Base-by-base conservation (phyloP, 257 asterid genomes). In the Solanum rostratum region DNA sequence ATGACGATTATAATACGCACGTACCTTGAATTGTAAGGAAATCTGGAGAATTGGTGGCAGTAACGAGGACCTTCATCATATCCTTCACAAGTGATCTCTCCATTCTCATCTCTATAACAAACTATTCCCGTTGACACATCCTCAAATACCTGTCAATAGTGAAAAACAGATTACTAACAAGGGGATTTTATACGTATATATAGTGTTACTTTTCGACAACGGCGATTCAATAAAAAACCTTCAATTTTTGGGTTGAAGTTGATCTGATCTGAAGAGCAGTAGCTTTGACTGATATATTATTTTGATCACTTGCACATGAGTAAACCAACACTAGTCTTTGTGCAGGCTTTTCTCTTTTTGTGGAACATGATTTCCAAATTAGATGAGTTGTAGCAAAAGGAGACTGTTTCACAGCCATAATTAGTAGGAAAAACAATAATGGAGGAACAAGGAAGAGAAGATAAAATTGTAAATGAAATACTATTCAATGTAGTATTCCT, bases 211-310 rank as follows among this genome's bases (percentile, higher is more conserved):
- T 60, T 22, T 24, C 4, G 10, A 62, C 69, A 0, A 65, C 15
- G 12, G 13, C 10, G 43, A 63, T 63, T 27, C 70, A 27, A 65
- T 29, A 29, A 10, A 12, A 13, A 65, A 41, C 15, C 73, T 10
- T 11, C 7, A 87, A 87, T 92, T 89, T 91, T 84, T 83, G 86
- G 85, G 78, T 87, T 60, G 84, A 52, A 49, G 88, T 80, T 81
- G 94, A 88, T 89, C 88, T 85, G 89, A 89, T 93, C 89, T 84
- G 89, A 46, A 86, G 85, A 83, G 82, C 60, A 16, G 79, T 86
- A 39, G 85, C 95, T 91, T 94, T 89, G 57, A 84, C 74, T 55
- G 76, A 19, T 24, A 18, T 55, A 82, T 66, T 55, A 82, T 66
- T 69, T 53, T 82, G 62, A 66, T 69, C 60, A 30, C 43, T 30